phyloP scores from a whole-genome alignment of 208 protist species.

The Leishmania martiniquensis region DNA sequence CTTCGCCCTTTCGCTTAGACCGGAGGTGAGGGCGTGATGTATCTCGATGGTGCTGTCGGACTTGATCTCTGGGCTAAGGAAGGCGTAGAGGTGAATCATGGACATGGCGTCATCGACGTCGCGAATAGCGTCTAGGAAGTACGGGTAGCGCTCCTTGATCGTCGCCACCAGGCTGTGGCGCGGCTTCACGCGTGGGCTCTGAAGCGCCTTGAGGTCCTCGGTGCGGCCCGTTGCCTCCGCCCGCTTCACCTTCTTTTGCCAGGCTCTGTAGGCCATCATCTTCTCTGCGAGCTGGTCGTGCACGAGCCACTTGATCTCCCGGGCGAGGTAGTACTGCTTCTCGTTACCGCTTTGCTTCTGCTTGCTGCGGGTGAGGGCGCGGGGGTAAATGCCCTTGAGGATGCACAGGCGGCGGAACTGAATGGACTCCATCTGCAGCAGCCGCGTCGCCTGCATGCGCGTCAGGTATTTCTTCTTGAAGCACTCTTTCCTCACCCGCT shows the following conservation, averaged over 20 bases:
- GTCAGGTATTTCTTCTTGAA: constrained; percentile 95
- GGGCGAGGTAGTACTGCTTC: constrained; percentile 98
- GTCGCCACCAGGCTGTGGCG: constrained; percentile 94
- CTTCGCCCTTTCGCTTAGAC: constrained; percentile 76
- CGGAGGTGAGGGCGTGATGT: constrained; percentile 80
- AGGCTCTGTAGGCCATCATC: constrained; percentile 95
- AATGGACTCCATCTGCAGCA: constrained; percentile 94
- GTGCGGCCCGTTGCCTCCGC: constrained; percentile 75
- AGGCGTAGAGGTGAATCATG: constrained; percentile 96
- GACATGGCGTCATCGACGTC: constrained; percentile 98
- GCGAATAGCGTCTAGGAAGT: constrained; percentile 96
- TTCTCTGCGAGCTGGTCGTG: constrained; percentile 97
- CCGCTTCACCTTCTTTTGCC: constrained; percentile 93
- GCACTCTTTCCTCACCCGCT: constrained; percentile 90
- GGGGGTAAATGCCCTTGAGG: constrained; percentile 99
- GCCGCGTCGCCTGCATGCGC: constrained; percentile 91
- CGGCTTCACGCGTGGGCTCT: constrained; percentile 77
- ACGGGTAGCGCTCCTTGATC: constrained; percentile 98
- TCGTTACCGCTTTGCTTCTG: constrained; percentile 94
- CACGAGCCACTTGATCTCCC: constrained; percentile 98
- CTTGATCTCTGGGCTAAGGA: constrained; percentile 80
- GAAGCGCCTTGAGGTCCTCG: constrained; percentile 73
- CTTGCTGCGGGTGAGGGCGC: constrained; percentile 95
- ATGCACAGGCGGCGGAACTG: constrained; percentile 98
- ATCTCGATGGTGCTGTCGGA: constrained; percentile 77